These are phyloP conservation scores for Ceratocystis ficicola DNA, from an alignment of 2,329 filamentous ascomycete genomes.

Conservation along the genomic window DNA sequence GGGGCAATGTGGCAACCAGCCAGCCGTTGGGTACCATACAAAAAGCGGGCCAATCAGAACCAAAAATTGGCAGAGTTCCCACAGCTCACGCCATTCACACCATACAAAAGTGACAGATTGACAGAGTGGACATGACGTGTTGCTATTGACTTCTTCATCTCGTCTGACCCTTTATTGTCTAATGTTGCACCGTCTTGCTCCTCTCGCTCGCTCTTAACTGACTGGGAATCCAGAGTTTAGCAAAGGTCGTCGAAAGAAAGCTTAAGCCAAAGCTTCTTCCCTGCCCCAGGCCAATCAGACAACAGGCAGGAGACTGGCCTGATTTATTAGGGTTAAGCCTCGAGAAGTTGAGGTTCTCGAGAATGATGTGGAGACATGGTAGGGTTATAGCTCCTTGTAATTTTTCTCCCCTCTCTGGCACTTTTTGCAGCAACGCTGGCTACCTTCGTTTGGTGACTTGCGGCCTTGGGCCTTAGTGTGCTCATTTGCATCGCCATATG, in stretches of 20 bases:
- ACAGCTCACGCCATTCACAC: background rate
- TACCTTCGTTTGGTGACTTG: no score
- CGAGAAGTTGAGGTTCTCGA: no score
- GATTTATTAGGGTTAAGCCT: background rate
- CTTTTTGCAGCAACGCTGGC: no score
- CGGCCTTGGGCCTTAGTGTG: no score
- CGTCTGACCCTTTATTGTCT: no score
- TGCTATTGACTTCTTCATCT: no score
- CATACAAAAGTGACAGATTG: no score
- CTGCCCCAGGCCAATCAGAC: background rate
- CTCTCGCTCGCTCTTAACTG: no score
- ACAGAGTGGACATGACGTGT: no score
- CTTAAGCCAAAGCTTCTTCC: background rate
- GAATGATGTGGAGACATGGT: background rate
- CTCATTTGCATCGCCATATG: no score
- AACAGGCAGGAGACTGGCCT: background rate
- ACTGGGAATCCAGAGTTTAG: background rate
- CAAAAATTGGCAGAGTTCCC: background rate
- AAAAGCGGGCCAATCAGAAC: background rate
- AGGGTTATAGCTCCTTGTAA: background rate
- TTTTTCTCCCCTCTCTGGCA: no score
- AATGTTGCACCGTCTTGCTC: no score
- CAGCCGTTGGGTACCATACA: conserved; percentile 1
- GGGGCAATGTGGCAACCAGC: background rate
- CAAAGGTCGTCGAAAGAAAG: background rate